Conservation (phyloP, 2,329 filamentous ascomycete genomes). For the Pseudogymnoascus verrucosus region DNA sequence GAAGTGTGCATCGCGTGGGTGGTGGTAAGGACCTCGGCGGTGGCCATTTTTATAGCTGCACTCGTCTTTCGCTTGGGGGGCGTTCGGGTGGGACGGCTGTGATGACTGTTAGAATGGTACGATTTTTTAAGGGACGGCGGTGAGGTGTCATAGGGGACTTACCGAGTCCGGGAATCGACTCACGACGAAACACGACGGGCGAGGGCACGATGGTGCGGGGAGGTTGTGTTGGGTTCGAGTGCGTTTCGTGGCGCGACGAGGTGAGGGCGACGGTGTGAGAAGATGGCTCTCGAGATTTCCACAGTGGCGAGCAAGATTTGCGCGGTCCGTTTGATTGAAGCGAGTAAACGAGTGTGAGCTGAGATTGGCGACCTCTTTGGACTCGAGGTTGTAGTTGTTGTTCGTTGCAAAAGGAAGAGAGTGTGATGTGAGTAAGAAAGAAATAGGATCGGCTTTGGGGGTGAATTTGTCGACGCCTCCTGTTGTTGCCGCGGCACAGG, state of each 20-base stretch:
- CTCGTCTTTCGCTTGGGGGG: not conserved
- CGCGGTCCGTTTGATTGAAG: not conserved
- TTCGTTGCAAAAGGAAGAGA: not conserved
- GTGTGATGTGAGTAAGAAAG: not conserved
- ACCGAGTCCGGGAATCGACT: not conserved
- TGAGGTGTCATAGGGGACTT: not conserved
- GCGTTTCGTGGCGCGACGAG: not conserved
- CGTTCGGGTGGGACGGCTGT: not conserved
- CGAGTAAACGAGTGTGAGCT: not conserved
- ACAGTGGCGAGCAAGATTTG: not conserved
- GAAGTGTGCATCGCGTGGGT: not conserved
- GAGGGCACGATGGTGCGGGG: not conserved
- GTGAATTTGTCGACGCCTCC: not conserved
- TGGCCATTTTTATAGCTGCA: not conserved
- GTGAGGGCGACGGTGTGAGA: not conserved
- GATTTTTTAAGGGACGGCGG: too few relatives aligned
- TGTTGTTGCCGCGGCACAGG: not conserved
- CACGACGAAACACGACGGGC: not conserved
- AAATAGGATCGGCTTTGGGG: not conserved
- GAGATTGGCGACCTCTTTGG: not conserved
- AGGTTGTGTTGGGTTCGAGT: not conserved
- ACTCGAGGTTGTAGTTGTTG: not conserved
- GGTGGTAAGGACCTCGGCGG: not conserved
- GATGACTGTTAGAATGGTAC: not conserved
- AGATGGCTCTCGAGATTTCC: not conserved